Base-by-base conservation (phyloP, 2,329 filamentous ascomycete genomes). In the Fusarium denticulatum region DNA sequence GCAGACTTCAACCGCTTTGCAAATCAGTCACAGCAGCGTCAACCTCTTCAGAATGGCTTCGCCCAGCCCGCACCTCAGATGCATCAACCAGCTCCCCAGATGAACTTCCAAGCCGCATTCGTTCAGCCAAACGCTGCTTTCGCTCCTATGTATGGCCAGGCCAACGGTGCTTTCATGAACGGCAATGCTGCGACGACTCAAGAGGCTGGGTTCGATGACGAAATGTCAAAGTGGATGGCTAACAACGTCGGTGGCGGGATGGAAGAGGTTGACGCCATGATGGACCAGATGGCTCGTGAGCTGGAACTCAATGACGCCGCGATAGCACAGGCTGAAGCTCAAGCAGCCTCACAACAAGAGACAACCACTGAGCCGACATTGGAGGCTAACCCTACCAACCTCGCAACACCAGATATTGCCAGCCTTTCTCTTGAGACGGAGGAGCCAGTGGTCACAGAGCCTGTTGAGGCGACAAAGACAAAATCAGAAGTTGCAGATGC, bases 251-350 rank as follows among this genome's bases (percentile, higher is more conserved):
- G 67, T 7, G 72, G 73, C 14, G 76, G 74, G 45, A 84, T 85
- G 79, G 76, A 80, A 30, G 78, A 84, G 37, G 82, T 85, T 7
- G 83, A 85, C 56, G 82, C 82, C 26, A 81, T 82, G 60, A 85
- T 86, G 82, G 83, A 85, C 40, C 79, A 83, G 61, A 80, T 86
- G 72, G 84, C 84, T 11, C 79, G 78, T 18, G 83, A 85, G 61
- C 75, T 85, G 14, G 82, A 84, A 45, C 77, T 81, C 61, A 81
- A 80, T 68, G 80, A 83, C n/a, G 74, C 78, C 15, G 68, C 73
- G 7, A 71, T 81, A 37, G 75, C 77, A 7, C 66, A 79, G 9
- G 64, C 74, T 7, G 77, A 76, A 37, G 40, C 45, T 6, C 43
- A 67, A 53, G 63, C 37, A n/a, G 58, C 72, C 3, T 58, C 57